Base-by-base conservation (phyloP, 441 rosid genomes). In the Capsella rubella region DNA sequence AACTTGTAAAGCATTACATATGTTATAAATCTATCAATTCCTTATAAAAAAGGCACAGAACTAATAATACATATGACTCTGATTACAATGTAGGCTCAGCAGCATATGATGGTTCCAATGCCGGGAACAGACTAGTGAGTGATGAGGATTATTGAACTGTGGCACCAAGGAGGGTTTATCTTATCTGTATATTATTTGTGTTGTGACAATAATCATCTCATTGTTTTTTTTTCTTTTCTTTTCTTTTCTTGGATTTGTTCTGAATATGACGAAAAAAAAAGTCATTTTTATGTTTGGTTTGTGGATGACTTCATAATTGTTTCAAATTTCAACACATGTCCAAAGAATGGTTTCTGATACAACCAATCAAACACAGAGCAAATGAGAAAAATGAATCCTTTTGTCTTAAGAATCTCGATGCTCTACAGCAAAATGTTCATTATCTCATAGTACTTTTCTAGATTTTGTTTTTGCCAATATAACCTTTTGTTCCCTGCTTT, bases 71-170 rank as follows among this genome's bases (percentile, higher is more conserved):
- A 13, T 5, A 10, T 53, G 80, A 64, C 62, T 69, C 63, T 10
- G 14, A 13, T 59, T 59, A 7, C 49, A 25, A 64, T 51, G 68
- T 63, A 75, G 69, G 66, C 43, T 71, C 61, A 64, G 78, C 88
- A 87, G 78, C 88, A 87, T 82, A 69, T 87, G 88, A 87, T 87
- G 91, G 82, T 83, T 78, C 91, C 85, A 28, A 86, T 81, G 90
- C 89, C 85, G 65, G 84, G 85, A 71, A 69, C 79, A 9, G 90
- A 91, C 29, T 62, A 75, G 79, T 27, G 46, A 58, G 74, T 27
- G 43, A 57, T 50, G 56, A 54, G 46, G 69, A 71, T 32, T 62
- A 72, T 77, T 64, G 11, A 31, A 7, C 32, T 50, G 15, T 47
- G 49, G 40, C 1, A 45, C 53, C 40, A 40, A 29, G 40, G 3